These are phyloP conservation scores for Euryodendron excelsum DNA, from an alignment of 148 eudicot species.

Conservation along the genomic window DNA sequence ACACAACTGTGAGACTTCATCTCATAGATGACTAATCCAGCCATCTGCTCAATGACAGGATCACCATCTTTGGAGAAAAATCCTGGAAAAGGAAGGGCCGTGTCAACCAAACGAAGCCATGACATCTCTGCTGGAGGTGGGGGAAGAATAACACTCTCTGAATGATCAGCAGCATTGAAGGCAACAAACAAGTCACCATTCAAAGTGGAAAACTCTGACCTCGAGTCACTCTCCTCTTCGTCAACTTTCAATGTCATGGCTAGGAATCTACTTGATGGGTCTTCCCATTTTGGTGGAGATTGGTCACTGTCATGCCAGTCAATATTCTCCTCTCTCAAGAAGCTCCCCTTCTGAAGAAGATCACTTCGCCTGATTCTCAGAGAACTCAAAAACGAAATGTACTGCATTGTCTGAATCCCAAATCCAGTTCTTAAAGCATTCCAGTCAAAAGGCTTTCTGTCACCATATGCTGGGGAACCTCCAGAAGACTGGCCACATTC, in stretches of 20 bases:
- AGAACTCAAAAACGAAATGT: slow-evolving; percentile 67
- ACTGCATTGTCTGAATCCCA: slow-evolving; percentile 61
- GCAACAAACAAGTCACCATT: slow-evolving; percentile 66
- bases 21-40: slow-evolving; percentile 50
- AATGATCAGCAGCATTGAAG: slow-evolving; percentile 49
- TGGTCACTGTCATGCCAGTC: slow-evolving; percentile 58
- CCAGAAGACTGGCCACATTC: slow-evolving; percentile 89
- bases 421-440: slow-evolving; percentile 61
- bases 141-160: slow-evolving; percentile 56
- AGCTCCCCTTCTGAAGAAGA: slow-evolving; percentile 65
- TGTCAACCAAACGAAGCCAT: slow-evolving; percentile 85
- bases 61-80: slow-evolving; percentile 67
- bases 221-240: slow-evolving; percentile 13
- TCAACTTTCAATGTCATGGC: slow-evolving; percentile 73
- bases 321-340: slow-evolving; percentile 63
- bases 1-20: slow-evolving; percentile 79
- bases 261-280: slow-evolving; percentile 63
- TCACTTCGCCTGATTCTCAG: slow-evolving; percentile 63
- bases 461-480: slow-evolving; percentile 50
- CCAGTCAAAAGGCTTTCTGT: slow-evolving; percentile 75
- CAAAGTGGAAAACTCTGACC: slow-evolving; percentile 9
- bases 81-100: slow-evolving; percentile 77
- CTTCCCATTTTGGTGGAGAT: slow-evolving; percentile 82
- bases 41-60: slow-evolving; percentile 50
- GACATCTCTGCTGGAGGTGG: slow-evolving; percentile 42